Evolutionary conservation across 371 early-diverging fungal species (phyloP).

Genomic region (Mucor mucedo): DNA sequence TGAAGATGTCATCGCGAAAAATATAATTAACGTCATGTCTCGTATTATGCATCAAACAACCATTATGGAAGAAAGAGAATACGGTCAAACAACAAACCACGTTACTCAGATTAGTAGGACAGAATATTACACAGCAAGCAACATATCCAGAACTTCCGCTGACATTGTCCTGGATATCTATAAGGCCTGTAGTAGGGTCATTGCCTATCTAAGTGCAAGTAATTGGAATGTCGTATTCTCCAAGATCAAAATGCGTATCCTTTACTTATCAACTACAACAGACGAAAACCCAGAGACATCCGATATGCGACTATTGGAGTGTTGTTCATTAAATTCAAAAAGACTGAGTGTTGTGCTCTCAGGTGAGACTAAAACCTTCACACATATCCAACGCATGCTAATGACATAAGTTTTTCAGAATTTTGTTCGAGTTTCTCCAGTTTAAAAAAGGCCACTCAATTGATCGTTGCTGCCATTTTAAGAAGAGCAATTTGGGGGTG

Average conservation of each 20-base stretch:
- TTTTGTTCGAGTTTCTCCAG: slow-evolving; percentile 65
- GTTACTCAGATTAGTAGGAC: slow-evolving; percentile 60
- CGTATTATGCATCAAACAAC: slow-evolving; percentile 68
- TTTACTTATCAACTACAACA: slow-evolving; percentile 59
- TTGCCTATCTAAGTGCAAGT: slow-evolving; percentile 80
- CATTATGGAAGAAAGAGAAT: slow-evolving; percentile 47
- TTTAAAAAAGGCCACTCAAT: slow-evolving; percentile 72
- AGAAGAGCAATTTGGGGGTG: slow-evolving; percentile 88
- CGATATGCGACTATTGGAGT: slow-evolving; percentile 79
- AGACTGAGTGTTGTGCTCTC: slow-evolving; percentile 71
- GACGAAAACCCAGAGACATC: slow-evolving; percentile 77
- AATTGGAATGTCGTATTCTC: slow-evolving; percentile 82
- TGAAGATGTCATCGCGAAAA: slow-evolving; percentile 73
- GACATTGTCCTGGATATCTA: slow-evolving; percentile 68
- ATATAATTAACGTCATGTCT: slow-evolving; percentile 64
- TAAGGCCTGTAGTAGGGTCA: slow-evolving; percentile 73
- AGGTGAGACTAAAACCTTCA: slow-evolving; percentile 41
- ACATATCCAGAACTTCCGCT: slow-evolving; percentile 35
- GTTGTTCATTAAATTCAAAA: slow-evolving; percentile 73
- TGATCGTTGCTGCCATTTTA: slow-evolving; percentile 70
- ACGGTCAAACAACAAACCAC: slow-evolving; percentile 40
- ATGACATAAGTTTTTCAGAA: slow-evolving; percentile 44
- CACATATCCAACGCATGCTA: not conserved
- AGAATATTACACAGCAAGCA: slow-evolving; percentile 40
- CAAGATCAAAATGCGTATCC: slow-evolving; percentile 66